Conservation (phyloP, 2,329 filamentous ascomycete genomes). For the Cercospora nicotianae region DNA sequence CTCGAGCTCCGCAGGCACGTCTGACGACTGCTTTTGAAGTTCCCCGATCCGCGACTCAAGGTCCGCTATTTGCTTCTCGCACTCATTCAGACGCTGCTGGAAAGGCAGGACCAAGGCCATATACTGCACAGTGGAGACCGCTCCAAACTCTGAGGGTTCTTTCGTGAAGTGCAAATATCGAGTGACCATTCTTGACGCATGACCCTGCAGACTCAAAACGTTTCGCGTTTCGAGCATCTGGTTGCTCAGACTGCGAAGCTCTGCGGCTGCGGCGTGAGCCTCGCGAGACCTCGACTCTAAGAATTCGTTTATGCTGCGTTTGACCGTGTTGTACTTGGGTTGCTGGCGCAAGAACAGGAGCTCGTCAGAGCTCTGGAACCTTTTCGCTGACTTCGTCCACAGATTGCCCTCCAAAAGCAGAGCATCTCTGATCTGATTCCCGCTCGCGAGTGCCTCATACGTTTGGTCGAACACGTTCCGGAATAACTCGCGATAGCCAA, state of each 20-base stretch:
- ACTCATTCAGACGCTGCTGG: background rate
- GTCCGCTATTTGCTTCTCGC: background rate
- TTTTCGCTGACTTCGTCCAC: conserved; percentile 16
- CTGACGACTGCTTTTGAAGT: background rate
- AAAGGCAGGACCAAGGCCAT: conserved; percentile 11
- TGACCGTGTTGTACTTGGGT: conserved; percentile 15
- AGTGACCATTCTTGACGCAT: conserved; percentile 22
- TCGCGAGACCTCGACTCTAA: conserved; percentile 14
- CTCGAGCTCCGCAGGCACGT: background rate
- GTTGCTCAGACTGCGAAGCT: background rate
- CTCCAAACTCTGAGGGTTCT: conserved; percentile 6
- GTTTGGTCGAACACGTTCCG: conserved; percentile 5
- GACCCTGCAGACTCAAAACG: conserved; percentile 1
- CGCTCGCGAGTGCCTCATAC: background rate
- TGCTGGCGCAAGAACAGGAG: conserved; percentile 22
- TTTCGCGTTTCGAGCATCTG: conserved; percentile 4
- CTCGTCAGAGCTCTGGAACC: conserved; percentile 10
- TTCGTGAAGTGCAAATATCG: conserved; percentile 20
- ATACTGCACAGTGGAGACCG: conserved; percentile 5
- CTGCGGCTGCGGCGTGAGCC: conserved; percentile 12
- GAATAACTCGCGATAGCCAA: conserved; percentile 20
- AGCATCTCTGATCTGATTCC: background rate
- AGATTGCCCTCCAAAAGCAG: conserved; percentile 6
- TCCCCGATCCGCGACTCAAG: background rate
- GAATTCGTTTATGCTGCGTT: conserved; percentile 19